Conservation (phyloP, 305 asterid genomes). For the Caryopteris hybrid region DNA sequence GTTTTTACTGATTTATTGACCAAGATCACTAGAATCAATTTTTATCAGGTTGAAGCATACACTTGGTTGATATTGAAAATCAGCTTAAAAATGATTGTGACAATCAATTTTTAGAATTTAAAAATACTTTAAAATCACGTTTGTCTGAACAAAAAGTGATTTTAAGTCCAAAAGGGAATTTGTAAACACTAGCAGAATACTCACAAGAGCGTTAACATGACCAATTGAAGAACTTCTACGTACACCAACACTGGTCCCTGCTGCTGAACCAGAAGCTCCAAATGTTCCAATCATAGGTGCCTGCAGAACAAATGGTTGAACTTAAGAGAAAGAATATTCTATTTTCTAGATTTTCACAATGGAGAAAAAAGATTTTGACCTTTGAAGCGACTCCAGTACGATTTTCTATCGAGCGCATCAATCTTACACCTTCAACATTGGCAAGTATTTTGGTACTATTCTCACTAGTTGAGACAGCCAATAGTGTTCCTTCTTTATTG, state of each 20-base stretch:
- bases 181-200: too few species aligned
- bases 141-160: too few species aligned
- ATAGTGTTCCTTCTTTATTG: constrained; percentile 49
- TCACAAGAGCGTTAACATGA: constrained; percentile 34
- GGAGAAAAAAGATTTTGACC: constrained; percentile 26
- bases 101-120: too few species aligned
- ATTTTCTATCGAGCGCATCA: constrained; percentile 32
- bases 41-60: too few species aligned
- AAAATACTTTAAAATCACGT: too few species aligned
- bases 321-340: neutral
- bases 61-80: too few species aligned
- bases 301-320: constrained; percentile 27
- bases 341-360: neutral
- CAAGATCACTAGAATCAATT: too few species aligned
- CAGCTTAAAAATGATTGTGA: too few species aligned
- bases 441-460: constrained; percentile 61
- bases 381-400: constrained; percentile 35
- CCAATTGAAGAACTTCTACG: constrained; percentile 40
- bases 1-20: too few species aligned
- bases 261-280: constrained; percentile 45
- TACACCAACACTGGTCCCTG: constrained; percentile 27
- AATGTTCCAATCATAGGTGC: constrained; percentile 33
- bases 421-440: constrained; percentile 45
- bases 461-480: constrained; percentile 64
- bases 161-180: too few species aligned